These are phyloP conservation scores for Geranium brycei DNA, from an alignment of 345 rosid genomes.

Conservation along the genomic window DNA sequence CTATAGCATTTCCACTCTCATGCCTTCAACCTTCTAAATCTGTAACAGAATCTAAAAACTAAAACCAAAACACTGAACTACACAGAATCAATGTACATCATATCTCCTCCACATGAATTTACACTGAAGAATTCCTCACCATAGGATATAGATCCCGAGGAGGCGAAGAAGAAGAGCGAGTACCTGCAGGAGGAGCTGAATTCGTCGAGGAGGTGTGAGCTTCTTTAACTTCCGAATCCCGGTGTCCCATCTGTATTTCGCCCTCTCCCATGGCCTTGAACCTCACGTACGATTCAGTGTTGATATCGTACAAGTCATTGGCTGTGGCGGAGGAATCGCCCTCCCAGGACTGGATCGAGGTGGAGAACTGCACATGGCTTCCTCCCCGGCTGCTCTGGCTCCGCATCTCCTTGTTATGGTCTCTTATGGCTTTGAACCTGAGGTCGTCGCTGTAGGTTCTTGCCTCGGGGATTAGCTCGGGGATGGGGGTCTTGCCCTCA, in stretches of 20 bases:
- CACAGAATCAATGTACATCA: no score
- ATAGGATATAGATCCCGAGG: no score
- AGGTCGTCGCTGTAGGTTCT: conserved; percentile 12
- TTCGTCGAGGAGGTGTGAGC: no score
- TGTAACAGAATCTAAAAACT: no score
- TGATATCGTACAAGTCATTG: not conserved
- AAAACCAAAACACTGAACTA: no score
- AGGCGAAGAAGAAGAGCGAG: no score
- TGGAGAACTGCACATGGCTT: conserved; percentile 2
- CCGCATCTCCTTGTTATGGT: conserved; percentile 10
- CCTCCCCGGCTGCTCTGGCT: conserved; percentile 1
- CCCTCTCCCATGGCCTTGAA: not conserved
- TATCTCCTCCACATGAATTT: no score
- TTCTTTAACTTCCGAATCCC: no score
- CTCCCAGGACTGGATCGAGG: not conserved
- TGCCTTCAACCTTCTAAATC: no score
- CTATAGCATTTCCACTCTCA: no score
- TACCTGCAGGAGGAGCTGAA: no score
- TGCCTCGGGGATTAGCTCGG: conserved; percentile 14
- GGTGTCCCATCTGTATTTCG: not conserved
- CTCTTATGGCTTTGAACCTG: conserved; percentile 20
- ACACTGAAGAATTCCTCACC: no score
- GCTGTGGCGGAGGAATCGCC: not conserved
- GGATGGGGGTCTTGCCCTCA: conserved; percentile 16
- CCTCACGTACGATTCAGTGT: not conserved